Base-by-base conservation (phyloP, 805 yeast genomes). In the Cyberlindnera samutprakarnensis region DNA sequence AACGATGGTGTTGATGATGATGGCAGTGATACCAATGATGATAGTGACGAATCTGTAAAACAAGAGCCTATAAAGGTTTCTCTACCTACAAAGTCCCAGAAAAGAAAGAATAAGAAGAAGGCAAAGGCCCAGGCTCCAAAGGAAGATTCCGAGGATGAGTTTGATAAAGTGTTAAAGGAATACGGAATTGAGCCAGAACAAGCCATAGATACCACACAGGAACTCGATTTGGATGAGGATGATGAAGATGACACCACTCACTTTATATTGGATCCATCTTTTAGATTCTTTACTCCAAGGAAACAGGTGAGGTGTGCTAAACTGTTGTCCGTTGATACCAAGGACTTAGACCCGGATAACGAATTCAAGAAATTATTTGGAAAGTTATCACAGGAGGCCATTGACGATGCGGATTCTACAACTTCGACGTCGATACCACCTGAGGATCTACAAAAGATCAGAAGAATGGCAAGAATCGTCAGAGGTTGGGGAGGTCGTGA, bases 401-500 rank as follows among this genome's bases (percentile, higher is more conserved):
- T 82, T 14, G 80, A 77, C 33, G 90, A 82, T 53, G 87, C 85
- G 0, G 81, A 80, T 44, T 68, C 82, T 1, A 72, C 85, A n/a
- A 70, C 87, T 0, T 75, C 88, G 0, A 62, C 78, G 3, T 72
- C 78, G 22, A 69, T 75, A 1, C 70, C 82, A 0, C 90, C 88
- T 0, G 87, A 79, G 39, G 70, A 74, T 14, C 54, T 81, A 35
- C 71, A 66, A 31, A 84, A 78, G 46, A 71, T 79, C 42, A 78
- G 74, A 44, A 66, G 54, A 25, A 32, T 64, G 31, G 58, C 61
- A 19, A 67, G 55, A 40, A 68, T 57, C n/a, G 74, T 83, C 1
- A 66, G 83, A 45, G 87, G 86, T 16, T 85, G 95, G 95, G 81
- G 86, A 27, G 94, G 94, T 0, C 70, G 72, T 40, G 94, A 84